Evolutionary conservation across 148 eudicot genomes (phyloP).

Genomic region (Fagopyrum esculentum): DNA sequence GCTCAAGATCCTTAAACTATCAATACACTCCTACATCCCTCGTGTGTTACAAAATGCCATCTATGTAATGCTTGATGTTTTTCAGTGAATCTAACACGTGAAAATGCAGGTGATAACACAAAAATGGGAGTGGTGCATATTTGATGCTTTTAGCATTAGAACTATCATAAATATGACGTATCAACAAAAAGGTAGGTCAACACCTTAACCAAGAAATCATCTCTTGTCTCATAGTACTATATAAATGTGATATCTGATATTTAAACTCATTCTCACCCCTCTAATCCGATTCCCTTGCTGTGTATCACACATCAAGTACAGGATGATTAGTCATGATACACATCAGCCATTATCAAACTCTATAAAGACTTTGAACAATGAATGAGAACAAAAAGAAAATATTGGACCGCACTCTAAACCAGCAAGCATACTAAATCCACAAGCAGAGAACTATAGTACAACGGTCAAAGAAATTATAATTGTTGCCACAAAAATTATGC

Average conservation of each 20-base stretch:
- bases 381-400: not conserved
- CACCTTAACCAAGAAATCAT: not conserved
- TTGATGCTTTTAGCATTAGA: not conserved
- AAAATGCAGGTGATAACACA: not conserved
- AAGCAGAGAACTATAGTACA: not conserved
- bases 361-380: not conserved
- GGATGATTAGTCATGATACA: not conserved
- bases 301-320: conserved; percentile 5
- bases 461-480: not conserved
- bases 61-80: not conserved
- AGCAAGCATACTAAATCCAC: not conserved
- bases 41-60: not conserved
- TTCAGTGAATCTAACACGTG: not conserved
- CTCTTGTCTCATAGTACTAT: not conserved
- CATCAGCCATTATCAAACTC: not conserved
- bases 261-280: not conserved
- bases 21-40: not conserved
- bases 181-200: not conserved
- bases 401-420: not conserved
- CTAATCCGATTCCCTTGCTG: not conserved
- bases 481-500: not conserved
- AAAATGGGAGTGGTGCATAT: not conserved
- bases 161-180: not conserved
- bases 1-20: not conserved
- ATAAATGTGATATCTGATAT: not conserved